Base-by-base conservation (phyloP, 495 filamentous ascomycete genomes). In the Neurospora sp. region DNA sequence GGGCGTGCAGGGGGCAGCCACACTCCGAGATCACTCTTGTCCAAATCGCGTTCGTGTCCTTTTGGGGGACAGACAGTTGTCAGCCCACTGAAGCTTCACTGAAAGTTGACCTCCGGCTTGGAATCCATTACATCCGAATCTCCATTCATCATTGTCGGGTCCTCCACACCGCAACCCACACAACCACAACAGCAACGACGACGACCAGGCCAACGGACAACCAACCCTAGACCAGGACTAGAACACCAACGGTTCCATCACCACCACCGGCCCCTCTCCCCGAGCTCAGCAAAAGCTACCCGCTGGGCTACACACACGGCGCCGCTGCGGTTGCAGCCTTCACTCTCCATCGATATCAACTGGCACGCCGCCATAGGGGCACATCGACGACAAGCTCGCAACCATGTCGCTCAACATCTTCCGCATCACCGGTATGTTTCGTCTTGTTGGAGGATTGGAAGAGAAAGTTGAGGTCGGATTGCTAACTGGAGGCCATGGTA, bases 341-440 rank as follows among this genome's bases (percentile, higher is more conserved):
- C 1, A 22, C 22, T 27, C 44, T 66, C 31, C 7, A 22, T 31
- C 20, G 40, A 38, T 39, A n/a, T 27, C n/a, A 40, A 22, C 12
- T 53, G 44, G 48, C 38, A 31, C 48, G 73, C 40, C 27, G 38
- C 41, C 59, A 22, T 35, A n/a, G 61, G 71, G 61, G 20, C 38
- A 72, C 38, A 14, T 35, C 72, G 1, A 61, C 69, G 27, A 39
- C 69, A 18, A 53, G 38, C 22, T 38, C 76, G 70, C 73, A 84
- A 73, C 75, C 27, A 95, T 96, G 94, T 22, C 77, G 80, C 78
- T 85, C 73, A 97, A 97, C 85, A 82, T 97, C 83, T 97, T 97
- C 85, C 87, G 94, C 80, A 82, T 97, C 80, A 80, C 91, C 77
- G 94, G 94, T 97, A 82, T 76, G 89, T 75, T 72, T 73, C 37